Evolutionary conservation across 2,329 filamentous ascomycete genomes (phyloP).

Genomic region (Lecanicillium sp.): DNA sequence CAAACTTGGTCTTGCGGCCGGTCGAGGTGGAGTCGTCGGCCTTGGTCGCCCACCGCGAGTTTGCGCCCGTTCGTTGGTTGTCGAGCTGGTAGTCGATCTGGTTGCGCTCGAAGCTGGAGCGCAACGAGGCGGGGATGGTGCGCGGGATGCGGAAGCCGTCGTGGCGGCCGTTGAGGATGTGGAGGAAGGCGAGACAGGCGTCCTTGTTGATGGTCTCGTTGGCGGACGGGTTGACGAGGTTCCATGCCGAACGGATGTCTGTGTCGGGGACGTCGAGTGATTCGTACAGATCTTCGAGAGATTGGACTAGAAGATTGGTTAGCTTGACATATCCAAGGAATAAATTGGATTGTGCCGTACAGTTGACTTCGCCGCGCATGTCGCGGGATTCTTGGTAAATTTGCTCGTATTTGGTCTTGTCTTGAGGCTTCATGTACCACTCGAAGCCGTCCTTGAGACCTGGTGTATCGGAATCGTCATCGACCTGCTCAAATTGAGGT

Average conservation of each 20-base stretch:
- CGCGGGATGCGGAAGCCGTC: slow-evolving; percentile 93
- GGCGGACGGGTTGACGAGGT: slow-evolving; percentile 89
- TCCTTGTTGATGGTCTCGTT: slow-evolving; percentile 84
- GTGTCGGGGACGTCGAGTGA: slow-evolving; percentile 66
- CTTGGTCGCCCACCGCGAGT: slow-evolving; percentile 71
- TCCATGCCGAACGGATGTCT: slow-evolving; percentile 90
- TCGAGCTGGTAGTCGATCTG: slow-evolving; percentile 95
- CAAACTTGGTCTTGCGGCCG: slow-evolving; percentile 93
- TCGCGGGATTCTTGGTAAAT: slow-evolving; percentile 93
- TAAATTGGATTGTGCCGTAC: too few relatives aligned
- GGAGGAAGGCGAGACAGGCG: slow-evolving; percentile 85
- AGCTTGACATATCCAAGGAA: too few relatives aligned
- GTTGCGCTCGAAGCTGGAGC: slow-evolving; percentile 87
- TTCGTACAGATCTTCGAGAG: slow-evolving; percentile 78
- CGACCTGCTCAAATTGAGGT: slow-evolving; percentile 76
- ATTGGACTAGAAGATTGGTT: slow-evolving; percentile 48
- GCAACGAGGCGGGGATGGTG: slow-evolving; percentile 82
- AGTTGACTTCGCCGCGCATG: slow-evolving; percentile 74
- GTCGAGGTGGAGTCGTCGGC: slow-evolving; percentile 74
- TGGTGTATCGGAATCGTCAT: slow-evolving; percentile 72
- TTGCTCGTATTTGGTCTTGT: slow-evolving; percentile 92
- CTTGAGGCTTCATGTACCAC: slow-evolving; percentile 94
- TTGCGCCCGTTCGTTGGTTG: slow-evolving; percentile 54
- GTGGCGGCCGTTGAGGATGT: slow-evolving; percentile 93
- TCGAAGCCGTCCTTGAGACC: slow-evolving; percentile 95